phyloP scores from a whole-genome alignment of 2,329 filamentous ascomycete species.

The Talaromyces rugulosus region DNA sequence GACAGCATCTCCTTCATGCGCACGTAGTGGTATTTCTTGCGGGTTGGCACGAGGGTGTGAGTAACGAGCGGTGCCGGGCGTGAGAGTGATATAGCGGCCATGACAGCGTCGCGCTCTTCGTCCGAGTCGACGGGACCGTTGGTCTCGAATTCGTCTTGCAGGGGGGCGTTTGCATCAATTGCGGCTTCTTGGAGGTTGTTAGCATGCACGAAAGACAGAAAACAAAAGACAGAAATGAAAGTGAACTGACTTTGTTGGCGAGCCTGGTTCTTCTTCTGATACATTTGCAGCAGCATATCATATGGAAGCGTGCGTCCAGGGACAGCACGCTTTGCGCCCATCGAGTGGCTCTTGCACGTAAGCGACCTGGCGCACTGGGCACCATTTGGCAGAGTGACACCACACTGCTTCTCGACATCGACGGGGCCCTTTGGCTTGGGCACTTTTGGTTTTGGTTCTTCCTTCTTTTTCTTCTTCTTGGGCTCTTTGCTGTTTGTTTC shows the following conservation, averaged over 20 bases:
- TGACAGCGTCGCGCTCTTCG: slow-evolving; percentile 86
- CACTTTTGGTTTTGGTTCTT: slow-evolving; percentile 77
- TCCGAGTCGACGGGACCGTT: slow-evolving; percentile 86
- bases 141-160: slow-evolving; percentile 79
- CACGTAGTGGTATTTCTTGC: slow-evolving; percentile 57
- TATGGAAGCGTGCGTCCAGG: slow-evolving; percentile 84
- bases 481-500: slow-evolving; percentile 80
- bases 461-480: slow-evolving; percentile 92
- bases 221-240: slow-evolving; percentile 1
- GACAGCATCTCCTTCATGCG: slow-evolving; percentile 62
- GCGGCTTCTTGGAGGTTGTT: slow-evolving; percentile 65
- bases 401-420: slow-evolving; percentile 90
- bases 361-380: slow-evolving; percentile 82
- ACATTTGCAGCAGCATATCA: slow-evolving; percentile 82
- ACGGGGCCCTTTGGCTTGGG: slow-evolving; percentile 88
- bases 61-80: slow-evolving; percentile 73
- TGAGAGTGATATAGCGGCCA: slow-evolving; percentile 71
- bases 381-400: slow-evolving; percentile 79
- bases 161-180: slow-evolving; percentile 86
- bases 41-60: slow-evolving; percentile 50
- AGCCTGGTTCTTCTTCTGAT: slow-evolving; percentile 97
- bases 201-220: slow-evolving; percentile 1
- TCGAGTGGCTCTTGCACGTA: slow-evolving; percentile 92
- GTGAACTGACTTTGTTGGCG: slow-evolving; percentile 80
- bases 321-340: slow-evolving; percentile 88